phyloP scores from a whole-genome alignment of 1,284 basidiomycete species.

The Cutaneotrichosporon daszewskae region DNA sequence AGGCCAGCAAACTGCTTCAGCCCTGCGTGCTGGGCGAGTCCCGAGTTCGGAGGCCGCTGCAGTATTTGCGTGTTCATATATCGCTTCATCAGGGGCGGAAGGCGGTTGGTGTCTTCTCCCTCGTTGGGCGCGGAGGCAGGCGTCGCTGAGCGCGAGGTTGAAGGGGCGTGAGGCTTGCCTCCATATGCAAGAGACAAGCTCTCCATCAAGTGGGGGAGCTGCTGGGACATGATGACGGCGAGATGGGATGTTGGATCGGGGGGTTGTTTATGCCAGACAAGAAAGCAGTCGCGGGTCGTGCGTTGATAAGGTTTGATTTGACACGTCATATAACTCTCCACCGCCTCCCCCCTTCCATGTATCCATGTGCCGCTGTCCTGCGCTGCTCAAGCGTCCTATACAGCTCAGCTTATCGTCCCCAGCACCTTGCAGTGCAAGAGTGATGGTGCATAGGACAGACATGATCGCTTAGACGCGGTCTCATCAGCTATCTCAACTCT shows the following conservation, averaged over 20 bases:
- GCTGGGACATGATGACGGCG: conserved; percentile 6
- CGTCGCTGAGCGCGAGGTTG: not conserved
- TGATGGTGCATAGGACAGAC: no score
- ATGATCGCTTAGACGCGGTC: no score
- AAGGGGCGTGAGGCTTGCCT: not conserved
- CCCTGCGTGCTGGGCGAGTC: conserved; percentile 21
- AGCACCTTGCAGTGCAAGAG: no score
- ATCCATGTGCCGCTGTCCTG: no score
- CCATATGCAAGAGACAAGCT: conserved; percentile 6
- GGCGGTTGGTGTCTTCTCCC: conserved; percentile 17
- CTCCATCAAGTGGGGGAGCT: conserved; percentile 10
- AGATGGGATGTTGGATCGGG: not conserved
- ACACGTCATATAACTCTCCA: no score
- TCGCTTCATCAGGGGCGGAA: conserved; percentile 46
- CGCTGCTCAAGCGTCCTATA: no score
- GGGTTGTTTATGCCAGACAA: not conserved
- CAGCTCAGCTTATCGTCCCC: no score
- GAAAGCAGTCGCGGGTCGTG: conserved; percentile 6
- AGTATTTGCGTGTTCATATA: conserved; percentile 47
- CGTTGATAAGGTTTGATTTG: no score
- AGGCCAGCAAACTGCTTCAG: conserved; percentile 37
- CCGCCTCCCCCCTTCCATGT: no score
- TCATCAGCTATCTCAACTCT: no score
- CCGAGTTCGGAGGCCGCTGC: conserved; percentile 38
- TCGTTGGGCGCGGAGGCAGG: not conserved